A percentile compares a stretch with the other conserved stretches of the same genome.
These are phyloP conservation scores for Parathielavia appendiculata DNA, from an alignment of 495 filamentous ascomycete genomes.

Conservation along the genomic window DNA sequence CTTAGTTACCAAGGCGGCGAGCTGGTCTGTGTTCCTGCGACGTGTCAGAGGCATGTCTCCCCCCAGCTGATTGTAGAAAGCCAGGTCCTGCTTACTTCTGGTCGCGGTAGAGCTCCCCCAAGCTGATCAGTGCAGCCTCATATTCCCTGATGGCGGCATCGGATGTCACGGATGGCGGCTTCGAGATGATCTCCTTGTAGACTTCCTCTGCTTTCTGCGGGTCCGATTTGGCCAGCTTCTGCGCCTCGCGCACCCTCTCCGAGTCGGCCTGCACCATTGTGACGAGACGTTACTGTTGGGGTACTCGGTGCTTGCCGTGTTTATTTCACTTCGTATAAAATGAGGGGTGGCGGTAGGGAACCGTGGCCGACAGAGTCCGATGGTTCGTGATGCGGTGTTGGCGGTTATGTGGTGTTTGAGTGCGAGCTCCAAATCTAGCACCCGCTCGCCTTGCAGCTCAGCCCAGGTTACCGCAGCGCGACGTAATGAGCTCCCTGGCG, in stretches of 20 bases:
- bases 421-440: slow-evolving; percentile 23
- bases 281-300: slow-evolving; percentile 7
- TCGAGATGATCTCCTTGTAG: slow-evolving; percentile 84
- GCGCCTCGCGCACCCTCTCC: slow-evolving; percentile 61
- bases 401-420: slow-evolving; percentile 2
- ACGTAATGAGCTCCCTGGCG: slow-evolving; percentile 27
- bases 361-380: slow-evolving; percentile 1
- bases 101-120: slow-evolving; percentile 91
- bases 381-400: slow-evolving; percentile 10
- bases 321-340: not conserved
- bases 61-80: slow-evolving; percentile 39
- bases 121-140: slow-evolving; percentile 71
- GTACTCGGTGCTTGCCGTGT: not conserved
- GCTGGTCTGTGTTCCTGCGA: slow-evolving; percentile 67
- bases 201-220: slow-evolving; percentile 72
- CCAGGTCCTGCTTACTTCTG: slow-evolving; percentile 52
- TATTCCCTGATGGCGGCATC: slow-evolving; percentile 85
- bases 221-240: slow-evolving; percentile 72
- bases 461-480: slow-evolving; percentile 29
- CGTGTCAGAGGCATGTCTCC: slow-evolving; percentile 30
- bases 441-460: slow-evolving; percentile 6
- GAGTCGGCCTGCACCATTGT: slow-evolving; percentile 47
- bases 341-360: not conserved
- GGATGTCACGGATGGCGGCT: slow-evolving; percentile 69
- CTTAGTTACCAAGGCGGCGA: slow-evolving; percentile 84